Evolutionary conservation across 202 grass and related monocot species (phyloP).

Genomic region (Carex sylvatica): DNA sequence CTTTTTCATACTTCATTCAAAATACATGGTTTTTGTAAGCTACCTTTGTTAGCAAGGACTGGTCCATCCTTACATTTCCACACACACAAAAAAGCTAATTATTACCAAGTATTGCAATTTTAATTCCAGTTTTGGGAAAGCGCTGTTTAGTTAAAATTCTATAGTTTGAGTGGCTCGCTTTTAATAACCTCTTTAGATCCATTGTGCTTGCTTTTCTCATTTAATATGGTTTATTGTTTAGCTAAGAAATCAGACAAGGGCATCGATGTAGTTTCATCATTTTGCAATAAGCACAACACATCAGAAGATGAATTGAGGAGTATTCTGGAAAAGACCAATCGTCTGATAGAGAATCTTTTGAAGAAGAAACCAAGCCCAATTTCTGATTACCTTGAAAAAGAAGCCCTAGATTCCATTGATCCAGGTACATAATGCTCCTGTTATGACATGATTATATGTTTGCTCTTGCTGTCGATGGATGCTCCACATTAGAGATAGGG

Average conservation of each 20-base stretch:
- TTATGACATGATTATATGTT: background rate
- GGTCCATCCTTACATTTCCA: background rate
- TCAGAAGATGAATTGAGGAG: conserved; percentile 87
- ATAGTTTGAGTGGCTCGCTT: conserved; percentile 7
- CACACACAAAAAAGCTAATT: background rate
- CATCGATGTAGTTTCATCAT: conserved; percentile 71
- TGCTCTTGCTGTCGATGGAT: background rate
- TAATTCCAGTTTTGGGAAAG: conserved; percentile 13
- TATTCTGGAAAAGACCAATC: conserved; percentile 63
- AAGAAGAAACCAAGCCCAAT: conserved; percentile 60
- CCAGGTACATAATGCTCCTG: conserved; percentile 43
- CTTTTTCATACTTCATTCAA: background rate
- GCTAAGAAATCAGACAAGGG: conserved; percentile 85
- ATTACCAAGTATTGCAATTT: background rate
- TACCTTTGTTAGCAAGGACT: background rate
- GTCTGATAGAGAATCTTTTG: conserved; percentile 70
- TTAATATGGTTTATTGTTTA: conserved; percentile 32
- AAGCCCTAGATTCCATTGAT: conserved; percentile 59
- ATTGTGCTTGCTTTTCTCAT: background rate
- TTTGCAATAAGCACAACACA: conserved; percentile 76
- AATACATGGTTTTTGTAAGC: conserved; percentile 12
- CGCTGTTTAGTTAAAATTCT: conserved; percentile 27
- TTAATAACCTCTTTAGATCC: background rate
- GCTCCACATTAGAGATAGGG: background rate
- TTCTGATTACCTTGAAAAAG: conserved; percentile 43